Conservation (phyloP, 2,329 filamentous ascomycete genomes). For the Aureobasidium sp. region DNA sequence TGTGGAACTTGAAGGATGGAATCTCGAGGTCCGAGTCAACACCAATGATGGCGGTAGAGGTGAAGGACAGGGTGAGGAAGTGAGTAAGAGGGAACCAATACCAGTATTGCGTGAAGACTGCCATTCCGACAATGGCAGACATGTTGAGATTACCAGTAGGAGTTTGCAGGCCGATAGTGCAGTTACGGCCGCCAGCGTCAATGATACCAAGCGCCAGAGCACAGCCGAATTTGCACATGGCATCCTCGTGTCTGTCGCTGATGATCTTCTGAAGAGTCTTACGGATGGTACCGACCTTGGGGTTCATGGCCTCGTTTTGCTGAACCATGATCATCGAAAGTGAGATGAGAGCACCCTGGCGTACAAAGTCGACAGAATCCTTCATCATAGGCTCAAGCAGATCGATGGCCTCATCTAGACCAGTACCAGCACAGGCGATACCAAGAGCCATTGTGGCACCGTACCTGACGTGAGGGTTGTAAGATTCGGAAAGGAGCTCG, state of each 20-base stretch:
- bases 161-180: constrained; percentile 94
- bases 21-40: constrained; percentile 91
- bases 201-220: constrained; percentile 93
- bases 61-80: constrained; percentile 92
- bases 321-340: constrained; percentile 99
- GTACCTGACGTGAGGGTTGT: constrained; percentile 97
- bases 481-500: constrained; percentile 93
- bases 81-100: constrained; percentile 99
- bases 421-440: constrained; percentile 95
- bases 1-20: constrained; percentile 91
- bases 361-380: constrained; percentile 95
- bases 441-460: constrained; percentile 97
- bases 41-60: constrained; percentile 92
- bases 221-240: constrained; percentile 98
- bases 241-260: constrained; percentile 91
- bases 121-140: constrained; percentile 95
- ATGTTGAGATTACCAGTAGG: constrained; percentile 98
- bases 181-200: constrained; percentile 94
- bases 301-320: constrained; percentile 97
- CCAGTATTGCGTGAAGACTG: constrained; percentile 98
- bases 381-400: constrained; percentile 98
- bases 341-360: constrained; percentile 89
- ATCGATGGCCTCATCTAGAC: constrained; percentile 91
- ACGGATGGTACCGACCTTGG: constrained; percentile 83
- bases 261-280: constrained; percentile 94